These are phyloP conservation scores for Mycena olivaceomarginata DNA, from an alignment of 768 basidiomycete genomes.

Conservation along the genomic window DNA sequence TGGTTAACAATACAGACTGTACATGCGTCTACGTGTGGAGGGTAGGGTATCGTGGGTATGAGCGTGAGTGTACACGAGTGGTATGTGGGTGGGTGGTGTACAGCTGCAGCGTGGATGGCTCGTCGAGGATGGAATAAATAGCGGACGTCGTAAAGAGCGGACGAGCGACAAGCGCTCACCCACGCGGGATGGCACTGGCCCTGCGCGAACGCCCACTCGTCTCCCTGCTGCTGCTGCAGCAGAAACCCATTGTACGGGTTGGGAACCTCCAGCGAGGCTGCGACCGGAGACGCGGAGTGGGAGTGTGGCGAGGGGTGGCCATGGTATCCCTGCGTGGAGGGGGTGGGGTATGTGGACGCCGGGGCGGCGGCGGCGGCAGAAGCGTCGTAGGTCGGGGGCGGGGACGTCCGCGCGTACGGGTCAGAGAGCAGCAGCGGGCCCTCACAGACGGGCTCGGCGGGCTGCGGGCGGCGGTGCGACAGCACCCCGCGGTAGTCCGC, in stretches of 20 bases:
- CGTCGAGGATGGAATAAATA: background rate
- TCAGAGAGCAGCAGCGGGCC: conserved; percentile 39
- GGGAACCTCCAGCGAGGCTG: conserved; percentile 33
- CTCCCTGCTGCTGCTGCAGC: conserved; percentile 34
- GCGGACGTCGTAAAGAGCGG: background rate
- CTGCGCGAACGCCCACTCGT: conserved; percentile 25
- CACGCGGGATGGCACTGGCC: conserved; percentile 10
- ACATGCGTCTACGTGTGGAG: conserved; percentile 4
- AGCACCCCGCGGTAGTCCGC: background rate
- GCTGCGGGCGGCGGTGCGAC: conserved; percentile 3
- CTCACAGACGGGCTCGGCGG: conserved; percentile 37
- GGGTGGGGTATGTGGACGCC: background rate
- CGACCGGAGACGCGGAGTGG: conserved; percentile 29
- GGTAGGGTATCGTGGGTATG: background rate
- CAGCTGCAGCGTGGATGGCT: background rate
- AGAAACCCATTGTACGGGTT: conserved; percentile 23
- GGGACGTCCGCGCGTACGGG: conserved; percentile 30
- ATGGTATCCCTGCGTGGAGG: background rate
- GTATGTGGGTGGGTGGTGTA: conserved; percentile 3
- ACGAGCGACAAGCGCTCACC: conserved; percentile 10
- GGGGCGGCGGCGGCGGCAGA: background rate
- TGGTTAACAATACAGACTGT: conserved; percentile 24
- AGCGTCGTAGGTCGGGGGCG: conserved; percentile 9
- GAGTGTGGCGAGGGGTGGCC: conserved; percentile 13
- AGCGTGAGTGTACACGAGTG: conserved; percentile 1